Conservation (phyloP, 108 stramenopile genomes). For the Licmophora abbreviata region DNA sequence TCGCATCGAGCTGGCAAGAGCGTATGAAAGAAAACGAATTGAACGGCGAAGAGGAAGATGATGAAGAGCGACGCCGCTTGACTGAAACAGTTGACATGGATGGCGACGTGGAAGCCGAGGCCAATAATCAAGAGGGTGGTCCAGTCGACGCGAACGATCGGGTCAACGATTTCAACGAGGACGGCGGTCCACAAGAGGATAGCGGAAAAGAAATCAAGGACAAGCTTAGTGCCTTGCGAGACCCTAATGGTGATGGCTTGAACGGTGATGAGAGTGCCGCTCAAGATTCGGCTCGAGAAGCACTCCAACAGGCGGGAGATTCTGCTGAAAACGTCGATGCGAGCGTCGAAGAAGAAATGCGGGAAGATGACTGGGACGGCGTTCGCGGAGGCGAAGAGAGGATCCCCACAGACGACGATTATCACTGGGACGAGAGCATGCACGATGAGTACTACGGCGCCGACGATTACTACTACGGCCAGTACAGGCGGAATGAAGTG, state of each 20-base stretch:
- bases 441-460: slow-evolving; percentile 17
- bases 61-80: slow-evolving; percentile 1
- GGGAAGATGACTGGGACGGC: slow-evolving; percentile 2
- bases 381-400: slow-evolving; percentile 1
- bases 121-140: not conserved
- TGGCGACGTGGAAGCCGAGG: not conserved
- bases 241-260: too few species aligned
- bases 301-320: not conserved
- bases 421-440: slow-evolving; percentile 2
- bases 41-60: slow-evolving; percentile 1
- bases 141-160: not conserved
- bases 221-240: too few species aligned
- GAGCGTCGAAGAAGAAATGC: not conserved
- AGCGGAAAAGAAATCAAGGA: too few species aligned
- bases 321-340: slow-evolving; percentile 8
- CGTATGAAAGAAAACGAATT: slow-evolving; percentile 17
- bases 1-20: slow-evolving; percentile 7
- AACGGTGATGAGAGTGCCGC: too few species aligned
- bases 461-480: slow-evolving; percentile 37
- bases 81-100: not conserved
- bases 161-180: not conserved
- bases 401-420: slow-evolving; percentile 1
- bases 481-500: slow-evolving; percentile 32
- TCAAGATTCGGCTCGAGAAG: too few species aligned
- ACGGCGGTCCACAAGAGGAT: too few species aligned